Evolutionary conservation across 139 green algal species (phyloP), one percentile per base, ranked within the genome.

Genomic region (Volvox africanus): DNA sequence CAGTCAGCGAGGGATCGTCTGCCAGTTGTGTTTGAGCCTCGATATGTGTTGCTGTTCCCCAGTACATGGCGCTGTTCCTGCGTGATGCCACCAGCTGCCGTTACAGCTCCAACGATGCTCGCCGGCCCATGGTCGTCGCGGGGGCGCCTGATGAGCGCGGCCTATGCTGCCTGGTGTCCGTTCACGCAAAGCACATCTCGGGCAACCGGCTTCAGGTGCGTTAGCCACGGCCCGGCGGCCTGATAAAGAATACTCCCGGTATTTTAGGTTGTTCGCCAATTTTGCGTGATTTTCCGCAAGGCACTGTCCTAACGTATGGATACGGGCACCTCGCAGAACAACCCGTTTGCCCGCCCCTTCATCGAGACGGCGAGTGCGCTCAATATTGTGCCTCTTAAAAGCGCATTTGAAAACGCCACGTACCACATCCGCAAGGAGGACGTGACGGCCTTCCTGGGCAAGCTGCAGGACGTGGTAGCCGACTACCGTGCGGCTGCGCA

Each of bases 121-220:
- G 87, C 32, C 61, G 76, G 13, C 87, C 87, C 61, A 83, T 94
- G 88, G 83, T 94, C 50, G 75, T 94, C 28, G 88, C 91, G 33
- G 92, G 92, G 22, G 82, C 92, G 44, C 88, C 92, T 22, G 89
- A 94, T 85, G 82, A 84, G 80, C 61, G 28, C 33, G 88, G 82
- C 55, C 6, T 86, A 30, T 94, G 92, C 92, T 92, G 91, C 88
- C 78, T 92, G 33, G 92, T 94, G 76, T 82, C 92, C 17, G 73
- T 94, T 67, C 78, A 89, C 20, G 78, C 78, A 24, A 92, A 92
- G 92, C 82, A 94, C 62, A 76, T 88, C 36, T 55, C 92, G 17
- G 92, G 92, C 44, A 90, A 90, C 30, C 75, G 35, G 55, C 33
- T 93, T 76, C 91, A 93, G 91, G 91, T 93, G 69, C 18, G 37